A percentile compares a stretch with the other conserved stretches of the same genome.
Evolutionary conservation across 139 green algal genomes (phyloP).

Genomic region (Chlamydomonas sp.): DNA sequence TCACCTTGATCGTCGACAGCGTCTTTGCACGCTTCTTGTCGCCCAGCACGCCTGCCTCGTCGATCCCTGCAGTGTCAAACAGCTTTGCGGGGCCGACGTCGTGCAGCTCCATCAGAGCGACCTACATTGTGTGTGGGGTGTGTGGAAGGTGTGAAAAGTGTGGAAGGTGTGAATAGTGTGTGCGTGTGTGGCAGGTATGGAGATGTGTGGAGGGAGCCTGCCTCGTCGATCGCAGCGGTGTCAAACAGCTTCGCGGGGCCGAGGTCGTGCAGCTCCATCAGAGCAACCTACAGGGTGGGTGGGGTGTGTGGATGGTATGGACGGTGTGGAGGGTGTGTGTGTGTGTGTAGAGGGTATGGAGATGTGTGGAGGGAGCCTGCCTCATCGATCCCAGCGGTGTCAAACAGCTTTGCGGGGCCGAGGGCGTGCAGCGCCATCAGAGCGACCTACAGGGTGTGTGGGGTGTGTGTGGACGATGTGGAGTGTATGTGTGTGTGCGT

Average conservation of each 20-base stretch:
- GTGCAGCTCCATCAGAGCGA: constrained; percentile 57
- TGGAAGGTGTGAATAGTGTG: no score
- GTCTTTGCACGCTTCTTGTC: constrained; percentile 55
- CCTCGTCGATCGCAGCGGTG: constrained; percentile 48
- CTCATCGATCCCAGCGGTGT: constrained; percentile 53
- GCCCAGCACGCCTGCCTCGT: constrained; percentile 33
- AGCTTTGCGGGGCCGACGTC: constrained; percentile 52
- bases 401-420: constrained; percentile 55
- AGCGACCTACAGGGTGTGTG: no score
- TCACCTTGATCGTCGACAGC: constrained; percentile 43
- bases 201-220: no score
- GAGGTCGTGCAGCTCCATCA: constrained; percentile 60
- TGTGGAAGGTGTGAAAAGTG: no score
- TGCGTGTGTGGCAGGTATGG: no score
- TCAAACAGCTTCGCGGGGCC: constrained; percentile 59
- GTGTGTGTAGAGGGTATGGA: no score
- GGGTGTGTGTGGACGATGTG: no score
- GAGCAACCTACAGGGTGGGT: constrained; percentile 39
- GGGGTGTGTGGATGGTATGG: no score
- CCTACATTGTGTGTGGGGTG: no score
- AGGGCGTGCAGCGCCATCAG: constrained; percentile 60
- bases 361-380: no score
- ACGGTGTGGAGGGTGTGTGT: no score
- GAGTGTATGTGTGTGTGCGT: no score
- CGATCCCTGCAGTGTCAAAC: constrained; percentile 56